A percentile compares a stretch with the other conserved stretches of the same genome.
Conservation (phyloP, 2,329 filamentous ascomycete species). For the Leptodontidium sp. region DNA sequence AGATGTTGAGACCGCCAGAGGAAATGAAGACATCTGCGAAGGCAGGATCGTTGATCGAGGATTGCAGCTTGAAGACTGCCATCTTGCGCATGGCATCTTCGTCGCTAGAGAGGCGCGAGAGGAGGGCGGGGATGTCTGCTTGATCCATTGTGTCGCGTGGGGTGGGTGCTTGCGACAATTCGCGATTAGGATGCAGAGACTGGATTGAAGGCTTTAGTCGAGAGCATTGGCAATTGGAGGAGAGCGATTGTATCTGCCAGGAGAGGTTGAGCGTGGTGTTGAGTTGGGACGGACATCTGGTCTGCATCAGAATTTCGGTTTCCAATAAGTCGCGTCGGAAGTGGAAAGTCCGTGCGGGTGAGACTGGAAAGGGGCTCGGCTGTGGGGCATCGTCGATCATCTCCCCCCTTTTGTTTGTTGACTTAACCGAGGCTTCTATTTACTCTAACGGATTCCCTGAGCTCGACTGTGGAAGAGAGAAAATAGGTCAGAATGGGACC, state of each 20-base stretch:
- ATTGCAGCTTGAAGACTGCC: constrained; percentile 98
- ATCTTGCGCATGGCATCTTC: constrained; percentile 96
- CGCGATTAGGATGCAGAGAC: constrained; percentile 1
- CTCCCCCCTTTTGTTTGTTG: neutral
- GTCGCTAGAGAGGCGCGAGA: constrained; percentile 70
- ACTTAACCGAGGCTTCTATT: constrained; percentile 6
- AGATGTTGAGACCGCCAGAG: constrained; percentile 81
- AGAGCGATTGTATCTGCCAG: neutral
- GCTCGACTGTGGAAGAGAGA: neutral
- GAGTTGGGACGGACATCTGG: neutral
- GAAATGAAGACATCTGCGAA: constrained; percentile 97
- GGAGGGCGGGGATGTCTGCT: constrained; percentile 70
- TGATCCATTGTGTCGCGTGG: constrained; percentile 60
- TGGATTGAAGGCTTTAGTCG: neutral
- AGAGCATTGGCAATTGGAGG: constrained; percentile 10
- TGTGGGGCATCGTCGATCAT: neutral
- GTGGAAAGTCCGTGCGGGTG: constrained; percentile 7
- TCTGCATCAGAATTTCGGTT: constrained; percentile 3
- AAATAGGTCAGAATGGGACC: neutral
- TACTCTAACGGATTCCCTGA: neutral
- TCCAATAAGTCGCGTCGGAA: constrained; percentile 15
- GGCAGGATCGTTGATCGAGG: constrained; percentile 91
- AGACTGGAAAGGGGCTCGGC: constrained; percentile 10
- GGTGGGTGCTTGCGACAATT: neutral
- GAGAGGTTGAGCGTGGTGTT: neutral